phyloP scores from a whole-genome alignment of 2,329 filamentous ascomycete species.

The Penicillium sumatraense region DNA sequence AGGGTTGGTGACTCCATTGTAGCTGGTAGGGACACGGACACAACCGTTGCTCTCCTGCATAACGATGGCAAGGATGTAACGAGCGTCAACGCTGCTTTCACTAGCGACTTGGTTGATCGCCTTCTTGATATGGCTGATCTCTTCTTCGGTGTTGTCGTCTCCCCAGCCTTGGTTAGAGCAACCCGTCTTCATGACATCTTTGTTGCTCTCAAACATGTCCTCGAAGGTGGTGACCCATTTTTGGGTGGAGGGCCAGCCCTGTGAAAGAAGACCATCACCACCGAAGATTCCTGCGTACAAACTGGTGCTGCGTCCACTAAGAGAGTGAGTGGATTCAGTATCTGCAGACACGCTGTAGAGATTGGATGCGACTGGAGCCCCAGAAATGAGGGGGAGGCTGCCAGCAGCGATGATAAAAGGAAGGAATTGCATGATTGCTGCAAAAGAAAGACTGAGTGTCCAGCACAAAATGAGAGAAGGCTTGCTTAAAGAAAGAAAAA shows the following conservation, averaged over 20 bases:
- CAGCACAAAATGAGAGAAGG: constrained; percentile 26
- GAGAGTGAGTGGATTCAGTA: constrained; percentile 20
- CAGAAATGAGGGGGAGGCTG: constrained; percentile 35
- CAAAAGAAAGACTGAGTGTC: constrained; percentile 19
- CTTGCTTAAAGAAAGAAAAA: constrained; percentile 17
- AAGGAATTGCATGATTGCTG: constrained; percentile 22
- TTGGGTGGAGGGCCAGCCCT: constrained; percentile 30
- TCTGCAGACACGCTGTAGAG: constrained; percentile 22
- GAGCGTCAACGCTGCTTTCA: constrained; percentile 39
- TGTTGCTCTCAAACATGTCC: constrained; percentile 22
- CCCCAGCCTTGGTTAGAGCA: constrained; percentile 20
- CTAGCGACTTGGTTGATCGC: constrained; percentile 40
- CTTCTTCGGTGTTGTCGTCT: constrained; percentile 32
- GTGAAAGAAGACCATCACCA: constrained; percentile 23
- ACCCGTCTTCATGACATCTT: constrained; percentile 13
- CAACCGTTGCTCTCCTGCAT: constrained; percentile 54
- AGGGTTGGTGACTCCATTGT: constrained; percentile 49
- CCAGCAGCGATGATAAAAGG: constrained; percentile 34
- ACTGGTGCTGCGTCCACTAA: constrained; percentile 19
- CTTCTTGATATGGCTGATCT: constrained; percentile 35
- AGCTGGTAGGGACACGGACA: constrained; percentile 48
- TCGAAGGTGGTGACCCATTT: constrained; percentile 30
- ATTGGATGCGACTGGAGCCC: constrained; percentile 30
- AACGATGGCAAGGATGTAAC: constrained; percentile 51
- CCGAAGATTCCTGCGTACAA: constrained; percentile 23